Evolutionary conservation across 1,139 yeast genomes (phyloP).

Genomic region (Pichia sp.): DNA sequence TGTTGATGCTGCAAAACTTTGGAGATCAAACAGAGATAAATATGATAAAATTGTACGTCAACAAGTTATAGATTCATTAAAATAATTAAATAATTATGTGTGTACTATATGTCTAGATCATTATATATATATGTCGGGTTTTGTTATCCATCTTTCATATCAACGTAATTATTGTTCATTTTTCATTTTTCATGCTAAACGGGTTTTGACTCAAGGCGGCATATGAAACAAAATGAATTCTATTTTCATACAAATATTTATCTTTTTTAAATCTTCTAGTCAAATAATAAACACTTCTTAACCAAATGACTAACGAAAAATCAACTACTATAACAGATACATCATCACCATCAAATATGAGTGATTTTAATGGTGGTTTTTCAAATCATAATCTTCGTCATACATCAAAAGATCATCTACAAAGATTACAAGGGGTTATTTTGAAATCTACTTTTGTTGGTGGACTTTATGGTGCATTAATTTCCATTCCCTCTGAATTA

Average conservation of each 20-base stretch:
- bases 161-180: background rate
- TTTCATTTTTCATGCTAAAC: background rate
- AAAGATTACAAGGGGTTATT: constrained; percentile 24
- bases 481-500: constrained; percentile 31
- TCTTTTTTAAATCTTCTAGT: no score
- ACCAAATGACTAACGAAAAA: background rate
- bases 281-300: no score
- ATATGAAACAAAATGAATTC: background rate
- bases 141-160: background rate
- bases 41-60: constrained; percentile 58
- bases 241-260: background rate
- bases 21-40: constrained; percentile 76
- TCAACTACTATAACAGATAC: background rate
- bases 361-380: constrained; percentile 6
- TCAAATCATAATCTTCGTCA: constrained; percentile 18
- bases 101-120: no score
- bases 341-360: background rate
- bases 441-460: constrained; percentile 28
- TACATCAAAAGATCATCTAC: constrained; percentile 23
- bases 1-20: constrained; percentile 90
- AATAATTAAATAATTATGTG: background rate
- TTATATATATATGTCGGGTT: background rate
- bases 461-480: constrained; percentile 30
- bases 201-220: background rate
- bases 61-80: constrained; percentile 46